Evolutionary conservation across 2,329 filamentous ascomycete species (phyloP).

Genomic region (Juglanconis sp.): DNA sequence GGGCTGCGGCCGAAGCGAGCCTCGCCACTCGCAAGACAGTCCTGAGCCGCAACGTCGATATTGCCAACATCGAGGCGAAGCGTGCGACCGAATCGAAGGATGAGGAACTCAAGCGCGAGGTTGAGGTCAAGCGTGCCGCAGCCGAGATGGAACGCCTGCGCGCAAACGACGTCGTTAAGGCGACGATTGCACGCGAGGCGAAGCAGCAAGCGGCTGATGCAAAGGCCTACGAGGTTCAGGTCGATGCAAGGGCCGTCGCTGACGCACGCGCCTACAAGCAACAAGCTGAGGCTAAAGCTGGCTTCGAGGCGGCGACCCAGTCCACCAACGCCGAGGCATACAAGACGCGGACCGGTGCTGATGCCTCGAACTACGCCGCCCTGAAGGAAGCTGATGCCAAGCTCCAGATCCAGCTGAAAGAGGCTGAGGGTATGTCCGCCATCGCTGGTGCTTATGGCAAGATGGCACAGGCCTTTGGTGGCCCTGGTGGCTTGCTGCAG

Average conservation of each 20-base stretch:
- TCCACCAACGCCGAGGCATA: constrained; percentile 45
- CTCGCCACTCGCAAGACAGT: constrained; percentile 70
- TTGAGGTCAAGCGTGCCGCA: constrained; percentile 72
- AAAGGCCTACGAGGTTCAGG: constrained; percentile 61
- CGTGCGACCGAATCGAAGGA: constrained; percentile 73
- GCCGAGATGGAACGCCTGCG: constrained; percentile 79
- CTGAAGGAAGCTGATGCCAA: constrained; percentile 51
- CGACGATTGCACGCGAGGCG: constrained; percentile 65
- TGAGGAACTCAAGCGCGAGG: constrained; percentile 74
- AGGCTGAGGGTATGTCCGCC: constrained; percentile 72
- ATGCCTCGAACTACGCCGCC: constrained; percentile 35
- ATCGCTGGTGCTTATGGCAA: constrained; percentile 79
- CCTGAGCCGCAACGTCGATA: constrained; percentile 70
- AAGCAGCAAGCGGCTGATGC: constrained; percentile 67
- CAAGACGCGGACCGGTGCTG: constrained; percentile 45
- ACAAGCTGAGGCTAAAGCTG: constrained; percentile 47
- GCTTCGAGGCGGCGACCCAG: constrained; percentile 46
- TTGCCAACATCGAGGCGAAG: constrained; percentile 70
- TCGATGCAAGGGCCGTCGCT: constrained; percentile 54
- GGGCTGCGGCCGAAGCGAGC: constrained; percentile 72
- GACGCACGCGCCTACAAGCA: constrained; percentile 52
- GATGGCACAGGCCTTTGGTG: constrained; percentile 70
- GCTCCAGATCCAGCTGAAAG: constrained; percentile 58
- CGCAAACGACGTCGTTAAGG: constrained; percentile 75
- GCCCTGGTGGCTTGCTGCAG: constrained; percentile 73